These are phyloP conservation scores for Peterozyma xylosa DNA, from an alignment of 805 yeast species.

Conservation along the genomic window DNA sequence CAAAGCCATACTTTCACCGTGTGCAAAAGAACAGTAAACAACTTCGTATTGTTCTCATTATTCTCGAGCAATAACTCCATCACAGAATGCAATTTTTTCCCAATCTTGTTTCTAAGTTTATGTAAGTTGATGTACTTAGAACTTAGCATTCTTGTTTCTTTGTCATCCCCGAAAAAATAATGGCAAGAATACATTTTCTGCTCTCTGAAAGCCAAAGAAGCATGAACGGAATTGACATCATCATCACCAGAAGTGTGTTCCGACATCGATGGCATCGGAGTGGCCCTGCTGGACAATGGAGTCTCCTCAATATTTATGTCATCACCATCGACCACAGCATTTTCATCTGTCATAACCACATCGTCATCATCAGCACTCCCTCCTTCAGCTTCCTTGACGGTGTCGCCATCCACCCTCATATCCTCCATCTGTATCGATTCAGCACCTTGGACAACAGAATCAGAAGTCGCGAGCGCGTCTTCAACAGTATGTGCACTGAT, in stretches of 20 bases:
- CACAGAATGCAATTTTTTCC: conserved; percentile 49
- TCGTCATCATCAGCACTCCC: conserved; percentile 10
- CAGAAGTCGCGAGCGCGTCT: conserved; percentile 10
- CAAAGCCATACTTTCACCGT: conserved; percentile 71
- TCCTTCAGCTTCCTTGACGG: conserved; percentile 11
- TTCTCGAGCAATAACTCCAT: conserved; percentile 36
- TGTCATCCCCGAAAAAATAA: conserved; percentile 54
- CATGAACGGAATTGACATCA: conserved; percentile 41
- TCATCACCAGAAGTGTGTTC: conserved; percentile 14
- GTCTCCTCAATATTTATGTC: conserved; percentile 12
- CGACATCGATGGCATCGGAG: conserved; percentile 14
- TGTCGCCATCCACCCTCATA: too few species aligned
- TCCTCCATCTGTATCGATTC: conserved; percentile 16
- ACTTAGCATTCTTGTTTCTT: conserved; percentile 31
- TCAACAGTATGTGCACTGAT: neutral
- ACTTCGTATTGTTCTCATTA: conserved; percentile 55
- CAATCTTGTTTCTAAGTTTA: conserved; percentile 43
- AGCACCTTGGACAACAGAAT: conserved; percentile 9
- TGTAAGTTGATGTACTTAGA: conserved; percentile 42
- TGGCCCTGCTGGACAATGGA: conserved; percentile 23
- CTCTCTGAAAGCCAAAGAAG: conserved; percentile 50
- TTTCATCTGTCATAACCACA: conserved; percentile 13
- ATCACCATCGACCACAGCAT: conserved; percentile 6
- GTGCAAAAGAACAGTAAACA: conserved; percentile 54
- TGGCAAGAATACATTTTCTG: conserved; percentile 55